phyloP scores from a whole-genome alignment of 192 early-diverging fungal genomes.

The Coemansia sp. region DNA sequence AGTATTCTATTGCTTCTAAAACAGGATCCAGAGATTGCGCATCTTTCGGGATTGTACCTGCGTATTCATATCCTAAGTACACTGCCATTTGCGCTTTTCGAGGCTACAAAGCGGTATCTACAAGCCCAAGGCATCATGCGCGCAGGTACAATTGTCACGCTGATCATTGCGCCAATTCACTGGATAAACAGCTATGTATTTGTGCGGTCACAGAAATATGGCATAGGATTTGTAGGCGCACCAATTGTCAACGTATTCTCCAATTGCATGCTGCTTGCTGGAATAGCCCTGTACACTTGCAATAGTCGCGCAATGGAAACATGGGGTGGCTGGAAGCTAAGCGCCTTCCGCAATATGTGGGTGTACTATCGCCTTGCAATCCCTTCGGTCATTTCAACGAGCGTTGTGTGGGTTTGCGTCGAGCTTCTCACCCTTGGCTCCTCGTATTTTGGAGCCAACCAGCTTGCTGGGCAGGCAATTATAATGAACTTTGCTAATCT shows the following conservation, averaged over 20 bases:
- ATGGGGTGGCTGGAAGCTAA: constrained; percentile 79
- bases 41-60: constrained; percentile 60
- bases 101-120: constrained; percentile 77
- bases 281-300: constrained; percentile 65
- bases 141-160: constrained; percentile 66
- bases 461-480: too few relatives aligned
- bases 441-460: constrained; percentile 66
- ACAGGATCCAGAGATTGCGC: constrained; percentile 73
- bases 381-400: constrained; percentile 74
- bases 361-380: constrained; percentile 67
- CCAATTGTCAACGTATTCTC: constrained; percentile 71
- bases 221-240: constrained; percentile 78
- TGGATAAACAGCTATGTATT: constrained; percentile 71
- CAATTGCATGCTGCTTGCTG: constrained; percentile 66
- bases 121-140: constrained; percentile 85
- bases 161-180: constrained; percentile 70
- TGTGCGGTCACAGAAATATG: constrained; percentile 65
- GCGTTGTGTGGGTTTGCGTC: constrained; percentile 78
- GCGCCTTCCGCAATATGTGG: constrained; percentile 63
- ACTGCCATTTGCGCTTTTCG: constrained; percentile 72
- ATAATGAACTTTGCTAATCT: constrained; percentile 70
- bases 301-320: constrained; percentile 58
- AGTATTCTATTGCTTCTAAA: constrained; percentile 62
- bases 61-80: constrained; percentile 67
- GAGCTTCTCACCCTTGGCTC: constrained; percentile 66